Base-by-base conservation (phyloP, 2,329 filamentous ascomycete species). In the Aspergillus sp. region DNA sequence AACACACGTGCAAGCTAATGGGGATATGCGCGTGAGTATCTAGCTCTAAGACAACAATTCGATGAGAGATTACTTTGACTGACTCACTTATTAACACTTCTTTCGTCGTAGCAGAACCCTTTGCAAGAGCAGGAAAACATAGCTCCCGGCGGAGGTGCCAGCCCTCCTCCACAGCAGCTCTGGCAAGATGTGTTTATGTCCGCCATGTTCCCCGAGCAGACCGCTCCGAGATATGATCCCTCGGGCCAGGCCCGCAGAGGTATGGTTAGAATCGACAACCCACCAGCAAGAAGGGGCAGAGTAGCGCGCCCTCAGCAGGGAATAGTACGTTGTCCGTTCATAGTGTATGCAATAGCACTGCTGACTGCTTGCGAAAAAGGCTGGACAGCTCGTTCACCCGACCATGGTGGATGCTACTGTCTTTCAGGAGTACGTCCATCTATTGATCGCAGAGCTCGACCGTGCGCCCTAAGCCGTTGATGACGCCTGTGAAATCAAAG, bases 351-450 rank as follows among this genome's bases (percentile, higher is more conserved):
- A 11, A 50, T 19, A 43, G 15, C 19, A 41, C 7, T 19, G 5
- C 55, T 57, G 34, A 57, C 25, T 6, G 23, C 47, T 41, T 57
- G 23, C 47, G 23, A 48, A 45, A 45, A 38, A 58, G 55, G 23
- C 51, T n/a, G 34, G 15, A 5, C 55, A 58, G n/a, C 17, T 58
- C 34, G 38, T 52, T 4, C 55, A 58, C 19, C 55, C 55, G 28
- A 52, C 55, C 3, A 23, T 58, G 31, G 48, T 58, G 11, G 55
- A 58, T 28, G 55, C 55, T 5, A 25, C 34, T 46, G 23, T 52
- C 19, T 58, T 52, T 28, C 55, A 58, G 23, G 55, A 58, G 34
- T 58, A 58, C 45, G 55, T 58, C 45, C 48, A 52, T 34, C 38
- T 9, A 22, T 52, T 58, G 48, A 51, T 58, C 4, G 47, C 47